Evolutionary conservation across 805 yeast genomes (phyloP).

Genomic region (Candida caryicola): DNA sequence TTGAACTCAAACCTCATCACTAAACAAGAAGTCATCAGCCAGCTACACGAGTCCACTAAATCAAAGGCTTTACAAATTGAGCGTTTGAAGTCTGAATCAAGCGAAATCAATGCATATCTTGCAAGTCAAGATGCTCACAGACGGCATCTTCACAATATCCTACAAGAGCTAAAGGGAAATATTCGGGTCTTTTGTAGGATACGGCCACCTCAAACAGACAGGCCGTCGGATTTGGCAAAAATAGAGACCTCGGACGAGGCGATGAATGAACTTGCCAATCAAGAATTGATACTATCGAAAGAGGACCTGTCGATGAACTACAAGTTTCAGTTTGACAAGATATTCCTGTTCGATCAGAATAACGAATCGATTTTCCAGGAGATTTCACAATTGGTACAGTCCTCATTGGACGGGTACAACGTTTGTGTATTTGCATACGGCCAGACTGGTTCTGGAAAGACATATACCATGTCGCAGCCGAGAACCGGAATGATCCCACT

Average conservation of each 20-base stretch:
- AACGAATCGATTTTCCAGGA: slow-evolving; percentile 77
- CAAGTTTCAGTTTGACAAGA: slow-evolving; percentile 70
- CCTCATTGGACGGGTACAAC: slow-evolving; percentile 77
- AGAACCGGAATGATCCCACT: slow-evolving; percentile 78
- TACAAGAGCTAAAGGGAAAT: slow-evolving; percentile 89
- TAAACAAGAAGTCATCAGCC: slow-evolving; percentile 10
- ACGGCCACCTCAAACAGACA: slow-evolving; percentile 49
- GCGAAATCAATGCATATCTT: slow-evolving; percentile 28
- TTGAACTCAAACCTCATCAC: slow-evolving; percentile 10
- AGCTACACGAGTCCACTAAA: slow-evolving; percentile 7
- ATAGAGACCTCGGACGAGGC: slow-evolving; percentile 23
- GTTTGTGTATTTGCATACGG: slow-evolving; percentile 97
- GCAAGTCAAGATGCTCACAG: slow-evolving; percentile 54
- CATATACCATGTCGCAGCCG: slow-evolving; percentile 77
- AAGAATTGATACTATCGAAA: slow-evolving; percentile 29
- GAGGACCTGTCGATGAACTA: slow-evolving; percentile 16
- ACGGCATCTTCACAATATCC: slow-evolving; percentile 62
- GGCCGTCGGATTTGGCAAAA: slow-evolving; percentile 6
- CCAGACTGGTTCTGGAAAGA: slow-evolving; percentile 91
- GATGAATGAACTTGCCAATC: slow-evolving; percentile 34
- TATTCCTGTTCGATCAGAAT: slow-evolving; percentile 53
- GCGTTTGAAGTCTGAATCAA: slow-evolving; percentile 4
- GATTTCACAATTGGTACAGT: slow-evolving; percentile 78
- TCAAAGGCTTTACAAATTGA: slow-evolving; percentile 7
- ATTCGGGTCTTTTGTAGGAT: slow-evolving; percentile 88